Evolutionary conservation across 2,329 filamentous ascomycete genomes (phyloP), one percentile per base, ranked within the genome.

Genomic region (Sporothrix pseudoabietina): DNA sequence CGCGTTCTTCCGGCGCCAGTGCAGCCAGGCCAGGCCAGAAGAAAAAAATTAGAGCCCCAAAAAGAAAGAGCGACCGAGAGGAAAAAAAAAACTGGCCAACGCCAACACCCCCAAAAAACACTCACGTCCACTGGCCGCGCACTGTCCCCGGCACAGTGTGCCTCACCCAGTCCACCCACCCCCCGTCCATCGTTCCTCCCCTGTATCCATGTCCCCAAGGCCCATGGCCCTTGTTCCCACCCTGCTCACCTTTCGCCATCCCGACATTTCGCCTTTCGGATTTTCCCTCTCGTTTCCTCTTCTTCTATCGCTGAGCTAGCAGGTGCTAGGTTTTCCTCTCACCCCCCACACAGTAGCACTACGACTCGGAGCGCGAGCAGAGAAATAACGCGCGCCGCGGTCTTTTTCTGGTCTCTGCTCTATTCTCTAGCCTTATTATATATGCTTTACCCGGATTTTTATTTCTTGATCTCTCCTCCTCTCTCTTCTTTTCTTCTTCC

Each of bases 1-100:
- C 75, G 75, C 75, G 74, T 76, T 76, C 57, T 76, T 75, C 73
- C 75, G 74, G 73, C 63, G 47, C 66, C 49, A 71, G 35, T 52
- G 55, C 41, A 63, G 32, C 44, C 69, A 47, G 35, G 52, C 52
- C 35, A 66, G 61, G 41, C 63, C 30, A 41, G 49, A 52, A 73
- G 66, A 30, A 41, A 39, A 55, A 32, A 22, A 63, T 12, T 39
- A 49, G 44, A 30, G 41, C 41, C 35, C 19, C 19, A 30, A 47
- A 26, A 65, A 65, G 35, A 47, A 49, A 59, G 52, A 66, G 39
- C 35, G 22, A 39, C 54, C 35, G 22, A 69, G 44, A 16, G 6
- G 26, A n/a, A 19, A 30, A 55, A 39, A 55, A 30, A 66, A 66
- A 66, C 4, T 30, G 61, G 61, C 39, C 61, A 47, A 41, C 66